Evolutionary conservation across 176 grass and related monocot genomes (phyloP).

Genomic region (Pontederia crassipes): DNA sequence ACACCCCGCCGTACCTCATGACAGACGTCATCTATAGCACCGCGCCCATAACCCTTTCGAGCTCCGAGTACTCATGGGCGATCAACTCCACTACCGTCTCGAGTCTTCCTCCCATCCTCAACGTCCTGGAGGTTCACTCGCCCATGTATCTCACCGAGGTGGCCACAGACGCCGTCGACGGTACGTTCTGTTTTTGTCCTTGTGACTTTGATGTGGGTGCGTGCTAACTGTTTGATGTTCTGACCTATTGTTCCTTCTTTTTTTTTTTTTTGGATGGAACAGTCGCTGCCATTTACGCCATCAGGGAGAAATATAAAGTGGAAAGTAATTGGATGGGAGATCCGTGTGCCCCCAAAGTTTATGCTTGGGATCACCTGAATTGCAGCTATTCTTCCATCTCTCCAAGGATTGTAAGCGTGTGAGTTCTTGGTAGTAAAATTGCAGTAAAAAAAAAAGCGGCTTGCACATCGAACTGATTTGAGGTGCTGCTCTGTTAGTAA

Average conservation of each 20-base stretch:
- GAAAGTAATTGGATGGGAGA: constrained; percentile 6
- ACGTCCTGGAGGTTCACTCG: not conserved
- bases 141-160: not conserved
- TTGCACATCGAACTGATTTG: too few relatives aligned
- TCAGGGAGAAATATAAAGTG: constrained; percentile 2
- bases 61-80: not conserved
- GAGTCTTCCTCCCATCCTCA: constrained; percentile 4
- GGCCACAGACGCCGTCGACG: not conserved
- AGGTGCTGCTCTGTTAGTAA: not conserved
- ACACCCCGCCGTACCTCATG: not conserved
- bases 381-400: not conserved
- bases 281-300: not conserved
- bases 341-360: not conserved
- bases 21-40: not conserved
- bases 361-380: constrained; percentile 1
- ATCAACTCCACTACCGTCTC: not conserved
- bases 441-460: not conserved
- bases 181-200: not conserved
- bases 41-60: not conserved
- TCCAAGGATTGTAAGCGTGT: not conserved
- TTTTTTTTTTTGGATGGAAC: not conserved
- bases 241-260: not conserved
- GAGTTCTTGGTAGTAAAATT: not conserved
- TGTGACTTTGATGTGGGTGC: not conserved
- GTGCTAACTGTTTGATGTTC: not conserved